Base-by-base conservation (phyloP, 2,329 filamentous ascomycete species). In the Mycocentrospora acerina region DNA sequence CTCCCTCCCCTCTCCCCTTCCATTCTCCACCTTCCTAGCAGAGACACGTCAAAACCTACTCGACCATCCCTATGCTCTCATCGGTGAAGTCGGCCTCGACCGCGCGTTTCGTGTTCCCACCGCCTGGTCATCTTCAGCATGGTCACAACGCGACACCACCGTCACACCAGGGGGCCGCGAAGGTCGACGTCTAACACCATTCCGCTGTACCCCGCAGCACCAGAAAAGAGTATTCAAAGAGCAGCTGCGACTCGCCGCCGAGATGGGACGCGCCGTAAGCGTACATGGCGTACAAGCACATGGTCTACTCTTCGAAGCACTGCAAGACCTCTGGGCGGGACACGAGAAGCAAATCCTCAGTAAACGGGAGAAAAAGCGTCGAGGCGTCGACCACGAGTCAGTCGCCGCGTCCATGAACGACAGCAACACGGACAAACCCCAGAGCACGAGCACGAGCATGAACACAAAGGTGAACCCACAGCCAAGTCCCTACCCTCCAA, bases 1-100 rank as follows among this genome's bases (percentile, higher is more conserved):
- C 4, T 56, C 70, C 5, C 73, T 90, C 1, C 83, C 84, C 1
- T 70, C 76, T 10, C 85, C 86, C 1, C 68, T 65, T 2, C 73
- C 82, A 1, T 71, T 90, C 14, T 82, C 78, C 1, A 47, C 69
- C 7, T 82, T 84, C 51, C 60, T 88, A 4, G 49, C 64, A 1
- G 71, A 82, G 46, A 85, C 82, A 0, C 74, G 75, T 8, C 47
- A 52, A 4, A 74, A 79, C 16, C 74, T 91, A 1, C 57, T 72
- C 12, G 66, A 71, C 3, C 75, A 83, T 35, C 84, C 83, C 2
- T 57, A 75, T 4, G 85, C 86, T 2, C 74, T 91, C 1, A 73
- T 93, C 2, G 88, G 88, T 13, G 88, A 93, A 66, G 77, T 90
- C 18, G 88, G 88, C 1, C 66, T 93, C 12, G 88, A 93, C 66